These are phyloP conservation scores for Leccinum subtestaceum DNA, from an alignment of 768 basidiomycete genomes.

Conservation along the genomic window DNA sequence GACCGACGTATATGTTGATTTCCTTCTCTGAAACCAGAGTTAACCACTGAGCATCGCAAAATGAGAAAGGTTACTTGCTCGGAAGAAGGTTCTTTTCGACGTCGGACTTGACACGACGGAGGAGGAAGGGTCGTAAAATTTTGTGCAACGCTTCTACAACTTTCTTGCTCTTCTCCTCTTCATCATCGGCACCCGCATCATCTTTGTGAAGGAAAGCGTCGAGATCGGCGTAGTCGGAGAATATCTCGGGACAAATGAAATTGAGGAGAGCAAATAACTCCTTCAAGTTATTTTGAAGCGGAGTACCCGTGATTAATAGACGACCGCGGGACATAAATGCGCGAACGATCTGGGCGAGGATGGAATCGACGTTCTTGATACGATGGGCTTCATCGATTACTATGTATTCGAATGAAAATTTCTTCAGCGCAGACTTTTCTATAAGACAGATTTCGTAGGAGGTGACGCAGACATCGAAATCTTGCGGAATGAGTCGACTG, in stretches of 20 bases:
- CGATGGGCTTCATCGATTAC: slow-evolving; percentile 98
- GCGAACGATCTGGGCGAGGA: slow-evolving; percentile 92
- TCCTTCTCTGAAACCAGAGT: slow-evolving; percentile 72
- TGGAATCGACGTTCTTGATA: slow-evolving; percentile 98
- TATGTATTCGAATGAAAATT: slow-evolving; percentile 97
- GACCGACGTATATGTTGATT: slow-evolving; percentile 96
- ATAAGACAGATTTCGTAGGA: slow-evolving; percentile 97
- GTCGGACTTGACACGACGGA: slow-evolving; percentile 92
- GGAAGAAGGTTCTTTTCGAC: slow-evolving; percentile 95
- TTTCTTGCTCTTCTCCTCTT: slow-evolving; percentile 85
- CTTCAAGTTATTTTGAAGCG: slow-evolving; percentile 94
- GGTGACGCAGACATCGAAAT: slow-evolving; percentile 94
- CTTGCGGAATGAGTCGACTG: slow-evolving; percentile 73
- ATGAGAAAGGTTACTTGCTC: slow-evolving; percentile 44
- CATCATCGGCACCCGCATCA: slow-evolving; percentile 56
- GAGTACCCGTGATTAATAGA: slow-evolving; percentile 94
- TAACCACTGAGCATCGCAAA: background rate
- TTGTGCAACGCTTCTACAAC: slow-evolving; percentile 97
- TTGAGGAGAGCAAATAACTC: slow-evolving; percentile 91
- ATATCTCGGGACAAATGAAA: slow-evolving; percentile 97
- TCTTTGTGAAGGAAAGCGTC: slow-evolving; percentile 95
- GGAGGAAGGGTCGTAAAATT: slow-evolving; percentile 90
- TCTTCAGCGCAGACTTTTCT: slow-evolving; percentile 88
- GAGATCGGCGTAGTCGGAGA: slow-evolving; percentile 85
- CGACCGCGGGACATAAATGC: slow-evolving; percentile 86